These are phyloP conservation scores for Pneumocystis canis DNA, from an alignment of 1,139 yeast species.

Conservation along the genomic window DNA sequence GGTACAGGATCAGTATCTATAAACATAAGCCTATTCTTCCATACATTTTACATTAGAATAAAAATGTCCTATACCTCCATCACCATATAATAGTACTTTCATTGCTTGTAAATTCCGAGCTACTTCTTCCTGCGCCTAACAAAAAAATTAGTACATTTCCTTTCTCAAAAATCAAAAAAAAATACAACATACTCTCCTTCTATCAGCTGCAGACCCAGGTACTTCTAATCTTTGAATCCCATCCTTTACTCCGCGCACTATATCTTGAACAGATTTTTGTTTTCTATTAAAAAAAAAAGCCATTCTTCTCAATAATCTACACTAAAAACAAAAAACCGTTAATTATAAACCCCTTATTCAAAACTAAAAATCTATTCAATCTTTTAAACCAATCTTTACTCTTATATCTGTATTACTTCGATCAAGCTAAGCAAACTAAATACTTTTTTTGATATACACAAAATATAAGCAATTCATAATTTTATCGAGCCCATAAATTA, in stretches of 20 bases:
- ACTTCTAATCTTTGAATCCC: background rate
- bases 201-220: background rate
- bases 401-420: background rate
- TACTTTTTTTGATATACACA: background rate
- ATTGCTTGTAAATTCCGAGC: slow-evolving; percentile 53
- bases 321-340: background rate
- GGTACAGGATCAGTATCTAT: slow-evolving; percentile 15
- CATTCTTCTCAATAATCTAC: background rate
- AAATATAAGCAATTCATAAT: too few relatives aligned
- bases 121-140: slow-evolving; percentile 58
- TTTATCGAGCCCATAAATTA: too few relatives aligned
- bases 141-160: background rate
- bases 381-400: background rate
- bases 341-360: background rate
- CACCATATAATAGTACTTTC: slow-evolving; percentile 58
- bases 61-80: slow-evolving; percentile 31
- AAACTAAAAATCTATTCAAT: background rate
- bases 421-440: too few relatives aligned
- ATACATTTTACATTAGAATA: background rate
- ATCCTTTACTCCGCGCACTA: background rate
- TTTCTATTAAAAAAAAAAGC: background rate
- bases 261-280: background rate
- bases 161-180: background rate
- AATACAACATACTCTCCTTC: background rate
- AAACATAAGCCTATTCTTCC: background rate